Evolutionary conservation across 2,329 filamentous ascomycete species (phyloP).

Genomic region (Coleophoma eucalyptorum): DNA sequence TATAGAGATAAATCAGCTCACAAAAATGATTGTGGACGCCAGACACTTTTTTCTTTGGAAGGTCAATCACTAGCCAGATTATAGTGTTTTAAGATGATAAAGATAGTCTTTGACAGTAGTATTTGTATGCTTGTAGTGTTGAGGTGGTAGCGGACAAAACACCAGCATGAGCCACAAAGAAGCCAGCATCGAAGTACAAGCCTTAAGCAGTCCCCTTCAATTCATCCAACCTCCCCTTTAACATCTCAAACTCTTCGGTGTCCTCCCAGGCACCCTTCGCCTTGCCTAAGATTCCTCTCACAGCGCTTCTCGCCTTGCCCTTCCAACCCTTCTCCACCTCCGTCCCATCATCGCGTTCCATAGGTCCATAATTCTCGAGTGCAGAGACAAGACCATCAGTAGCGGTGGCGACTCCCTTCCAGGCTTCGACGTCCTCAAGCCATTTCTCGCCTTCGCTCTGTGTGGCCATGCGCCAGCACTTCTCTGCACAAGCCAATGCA

Average conservation of each 20-base stretch:
- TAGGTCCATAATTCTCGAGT: conserved; percentile 73
- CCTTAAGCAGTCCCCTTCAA: conserved; percentile 31
- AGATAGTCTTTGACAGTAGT: too few species aligned
- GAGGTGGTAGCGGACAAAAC: too few species aligned
- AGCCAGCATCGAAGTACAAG: too few species aligned
- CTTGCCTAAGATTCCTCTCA: conserved; percentile 78
- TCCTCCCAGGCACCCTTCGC: conserved; percentile 82
- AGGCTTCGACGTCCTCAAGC: conserved; percentile 41
- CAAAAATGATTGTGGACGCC: too few species aligned
- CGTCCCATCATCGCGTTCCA: conserved; percentile 52
- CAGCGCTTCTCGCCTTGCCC: conserved; percentile 81
- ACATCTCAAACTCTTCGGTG: conserved; percentile 59
- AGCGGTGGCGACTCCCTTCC: conserved; percentile 54
- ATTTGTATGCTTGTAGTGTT: too few species aligned
- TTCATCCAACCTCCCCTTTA: conserved; percentile 54
- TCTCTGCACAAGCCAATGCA: conserved; percentile 81
- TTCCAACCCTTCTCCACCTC: conserved; percentile 78
- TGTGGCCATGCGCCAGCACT: conserved; percentile 76
- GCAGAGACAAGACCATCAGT: conserved; percentile 80
- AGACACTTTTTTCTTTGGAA: too few species aligned
- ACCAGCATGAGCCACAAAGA: too few species aligned
- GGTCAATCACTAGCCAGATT: too few species aligned
- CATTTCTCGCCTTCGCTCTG: conserved; percentile 33
- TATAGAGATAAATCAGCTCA: too few species aligned
- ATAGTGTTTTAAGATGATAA: too few species aligned